Percentiles rank a stretch among this genome's conserved stretches.
Evolutionary conservation across 1,284 basidiomycete species (phyloP).

Genomic region (Takashimella koratensis): DNA sequence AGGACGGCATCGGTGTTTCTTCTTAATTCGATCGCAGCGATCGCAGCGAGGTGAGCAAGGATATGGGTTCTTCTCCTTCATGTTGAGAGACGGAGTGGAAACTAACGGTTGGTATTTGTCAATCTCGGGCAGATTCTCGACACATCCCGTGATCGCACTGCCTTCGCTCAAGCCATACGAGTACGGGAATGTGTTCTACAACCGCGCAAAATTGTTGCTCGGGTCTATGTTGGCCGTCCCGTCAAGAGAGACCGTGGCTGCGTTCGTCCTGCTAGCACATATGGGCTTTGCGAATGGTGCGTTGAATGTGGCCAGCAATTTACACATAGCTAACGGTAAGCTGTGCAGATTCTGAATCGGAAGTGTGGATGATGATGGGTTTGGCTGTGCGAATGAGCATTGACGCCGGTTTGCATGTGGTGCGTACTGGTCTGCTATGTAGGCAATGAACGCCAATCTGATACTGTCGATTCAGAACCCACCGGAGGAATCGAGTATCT

Average conservation of each 20-base stretch:
- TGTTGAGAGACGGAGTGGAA: neutral
- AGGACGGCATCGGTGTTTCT: slow-evolving; percentile 25
- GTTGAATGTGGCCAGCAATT: neutral
- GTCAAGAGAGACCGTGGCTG: slow-evolving; percentile 26
- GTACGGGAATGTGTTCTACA: slow-evolving; percentile 31
- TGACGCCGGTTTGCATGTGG: slow-evolving; percentile 28
- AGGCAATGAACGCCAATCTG: neutral
- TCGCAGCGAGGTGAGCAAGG: slow-evolving; percentile 24
- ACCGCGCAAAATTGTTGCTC: slow-evolving; percentile 25
- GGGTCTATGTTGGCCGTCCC: slow-evolving; percentile 33
- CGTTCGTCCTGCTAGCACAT: slow-evolving; percentile 24
- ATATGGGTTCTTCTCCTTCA: no score
- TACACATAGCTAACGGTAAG: neutral
- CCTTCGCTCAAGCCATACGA: slow-evolving; percentile 25
- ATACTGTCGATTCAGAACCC: neutral
- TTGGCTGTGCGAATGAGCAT: slow-evolving; percentile 32
- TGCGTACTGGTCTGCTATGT: slow-evolving; percentile 3
- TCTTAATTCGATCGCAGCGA: slow-evolving; percentile 23
- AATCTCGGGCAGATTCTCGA: slow-evolving; percentile 33
- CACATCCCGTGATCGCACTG: slow-evolving; percentile 28
- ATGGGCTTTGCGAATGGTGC: slow-evolving; percentile 27
- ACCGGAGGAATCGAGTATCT: slow-evolving; percentile 5
- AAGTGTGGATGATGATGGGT: slow-evolving; percentile 34
- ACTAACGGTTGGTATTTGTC: neutral
- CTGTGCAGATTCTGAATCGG: slow-evolving; percentile 26